Conservation (phyloP, 495 filamentous ascomycete species). For the Talaromyces wortmannii region DNA sequence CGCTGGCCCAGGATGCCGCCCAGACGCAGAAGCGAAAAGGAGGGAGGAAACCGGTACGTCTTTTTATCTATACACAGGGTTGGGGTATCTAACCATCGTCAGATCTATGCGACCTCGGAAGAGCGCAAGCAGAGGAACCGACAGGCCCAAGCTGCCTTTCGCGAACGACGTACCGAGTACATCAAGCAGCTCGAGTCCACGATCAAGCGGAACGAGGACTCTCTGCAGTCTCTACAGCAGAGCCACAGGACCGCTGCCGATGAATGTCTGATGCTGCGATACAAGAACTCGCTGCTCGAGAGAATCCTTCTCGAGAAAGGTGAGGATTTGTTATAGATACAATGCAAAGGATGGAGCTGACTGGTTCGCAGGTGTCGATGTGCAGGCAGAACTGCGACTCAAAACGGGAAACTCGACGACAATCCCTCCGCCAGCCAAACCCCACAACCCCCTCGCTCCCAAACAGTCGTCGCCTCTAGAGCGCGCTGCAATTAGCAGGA, state of each 20-base stretch:
- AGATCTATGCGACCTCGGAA: constrained; percentile 98
- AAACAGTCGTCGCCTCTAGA: constrained; percentile 58
- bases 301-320: constrained; percentile 94
- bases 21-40: constrained; percentile 87
- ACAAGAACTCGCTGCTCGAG: constrained; percentile 96
- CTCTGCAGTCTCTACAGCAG: constrained; percentile 82
- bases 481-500: constrained; percentile 64
- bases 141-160: constrained; percentile 94
- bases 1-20: constrained; percentile 47
- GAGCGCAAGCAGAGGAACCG: constrained; percentile 97
- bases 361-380: constrained; percentile 72
- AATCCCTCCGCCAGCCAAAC: constrained; percentile 54
- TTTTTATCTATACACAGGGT: constrained; percentile 10
- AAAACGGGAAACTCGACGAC: constrained; percentile 70
- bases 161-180: constrained; percentile 94
- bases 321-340: constrained; percentile 20
- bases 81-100: neutral
- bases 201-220: constrained; percentile 95
- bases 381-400: constrained; percentile 86
- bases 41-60: constrained; percentile 89
- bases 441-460: constrained; percentile 42
- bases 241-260: constrained; percentile 93
- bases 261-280: constrained; percentile 95
- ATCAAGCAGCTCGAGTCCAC: constrained; percentile 98
- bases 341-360: neutral